Conservation (phyloP, 129 eudicot species). For the Tanacetum coccineum region DNA sequence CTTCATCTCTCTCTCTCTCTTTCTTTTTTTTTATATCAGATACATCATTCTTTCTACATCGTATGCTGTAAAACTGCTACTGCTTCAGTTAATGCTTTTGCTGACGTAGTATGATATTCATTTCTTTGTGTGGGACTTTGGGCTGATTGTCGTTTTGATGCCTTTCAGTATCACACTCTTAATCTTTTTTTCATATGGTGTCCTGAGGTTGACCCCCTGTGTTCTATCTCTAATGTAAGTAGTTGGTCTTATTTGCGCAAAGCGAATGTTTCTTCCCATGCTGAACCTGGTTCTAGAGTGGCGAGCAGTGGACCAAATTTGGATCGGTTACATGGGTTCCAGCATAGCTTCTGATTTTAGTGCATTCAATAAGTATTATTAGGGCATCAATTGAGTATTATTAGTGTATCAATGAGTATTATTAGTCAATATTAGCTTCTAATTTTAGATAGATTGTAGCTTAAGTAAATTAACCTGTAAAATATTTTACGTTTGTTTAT, state of each 20-base stretch:
- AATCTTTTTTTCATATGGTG: constrained; percentile 69
- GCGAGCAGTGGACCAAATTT: constrained; percentile 21
- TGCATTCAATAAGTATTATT: no score
- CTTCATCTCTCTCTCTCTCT: neutral
- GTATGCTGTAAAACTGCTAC: neutral
- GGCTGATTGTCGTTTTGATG: constrained; percentile 11
- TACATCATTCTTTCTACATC: neutral
- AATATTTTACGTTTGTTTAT: no score
- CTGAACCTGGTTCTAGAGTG: neutral
- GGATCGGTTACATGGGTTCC: constrained; percentile 44
- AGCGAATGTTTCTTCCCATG: constrained; percentile 48
- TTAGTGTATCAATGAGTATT: no score
- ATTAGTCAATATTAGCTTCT: no score
- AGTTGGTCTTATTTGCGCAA: constrained; percentile 81
- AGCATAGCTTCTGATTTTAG: no score
- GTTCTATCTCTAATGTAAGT: constrained; percentile 73
- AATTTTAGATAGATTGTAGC: no score
- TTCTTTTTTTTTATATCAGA: no score
- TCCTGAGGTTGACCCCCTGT: constrained; percentile 67
- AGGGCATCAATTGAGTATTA: no score
- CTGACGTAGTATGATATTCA: constrained; percentile 1
- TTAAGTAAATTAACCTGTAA: no score
- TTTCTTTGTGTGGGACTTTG: neutral
- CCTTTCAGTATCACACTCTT: constrained; percentile 72
- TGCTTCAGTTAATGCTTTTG: neutral